Conservation (phyloP, 441 rosid species). For the Pelargonium fulgidum region DNA sequence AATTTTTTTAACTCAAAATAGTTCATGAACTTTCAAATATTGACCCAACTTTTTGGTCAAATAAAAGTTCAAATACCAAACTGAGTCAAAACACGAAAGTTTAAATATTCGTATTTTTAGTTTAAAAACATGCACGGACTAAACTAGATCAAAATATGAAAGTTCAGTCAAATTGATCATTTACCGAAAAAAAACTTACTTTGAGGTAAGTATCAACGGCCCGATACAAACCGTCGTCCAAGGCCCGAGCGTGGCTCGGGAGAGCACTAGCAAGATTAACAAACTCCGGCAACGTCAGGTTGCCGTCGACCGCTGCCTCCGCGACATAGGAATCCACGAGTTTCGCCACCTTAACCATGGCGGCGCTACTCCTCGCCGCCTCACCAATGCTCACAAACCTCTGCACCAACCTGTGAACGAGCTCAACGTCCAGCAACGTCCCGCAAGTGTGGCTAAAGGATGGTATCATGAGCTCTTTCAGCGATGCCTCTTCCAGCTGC, state of each 20-base stretch:
- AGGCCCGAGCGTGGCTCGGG: conserved; percentile 61
- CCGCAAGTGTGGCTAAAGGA: conserved; percentile 74
- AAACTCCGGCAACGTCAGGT: conserved; percentile 46
- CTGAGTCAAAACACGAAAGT: no score
- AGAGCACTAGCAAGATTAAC: conserved; percentile 50
- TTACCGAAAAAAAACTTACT: conserved; percentile 34
- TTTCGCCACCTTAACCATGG: conserved; percentile 59
- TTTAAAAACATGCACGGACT: no score
- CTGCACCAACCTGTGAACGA: conserved; percentile 52
- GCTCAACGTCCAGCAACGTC: conserved; percentile 65
- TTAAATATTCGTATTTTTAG: no score
- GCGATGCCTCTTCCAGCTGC: conserved; percentile 77
- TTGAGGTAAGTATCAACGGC: conserved; percentile 82
- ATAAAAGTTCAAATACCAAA: no score
- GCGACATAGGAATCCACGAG: conserved; percentile 70
- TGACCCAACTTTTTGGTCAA: no score
- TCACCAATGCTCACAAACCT: conserved; percentile 41
- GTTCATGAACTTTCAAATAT: no score
- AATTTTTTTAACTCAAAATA: no score
- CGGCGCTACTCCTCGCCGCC: conserved; percentile 40
- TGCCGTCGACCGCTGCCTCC: conserved; percentile 56
- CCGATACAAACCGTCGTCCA: conserved; percentile 65
- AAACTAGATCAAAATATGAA: no score
- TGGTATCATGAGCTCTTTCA: conserved; percentile 81
- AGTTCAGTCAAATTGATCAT: no score